These are phyloP conservation scores for Rhodosporidiobolus sp. DNA, from an alignment of 768 basidiomycete genomes.

Conservation along the genomic window DNA sequence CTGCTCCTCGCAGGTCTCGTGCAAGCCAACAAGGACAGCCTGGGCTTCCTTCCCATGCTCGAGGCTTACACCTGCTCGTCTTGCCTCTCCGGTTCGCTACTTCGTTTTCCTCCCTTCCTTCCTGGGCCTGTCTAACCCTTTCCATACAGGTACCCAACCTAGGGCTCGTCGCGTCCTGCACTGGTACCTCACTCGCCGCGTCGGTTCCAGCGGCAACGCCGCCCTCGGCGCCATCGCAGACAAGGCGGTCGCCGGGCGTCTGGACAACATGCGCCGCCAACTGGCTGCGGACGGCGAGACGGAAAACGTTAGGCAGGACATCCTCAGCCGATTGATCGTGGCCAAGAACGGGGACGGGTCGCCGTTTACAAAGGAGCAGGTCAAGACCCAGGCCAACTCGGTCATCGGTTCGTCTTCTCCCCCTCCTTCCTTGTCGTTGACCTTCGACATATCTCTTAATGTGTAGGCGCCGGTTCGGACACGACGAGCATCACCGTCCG, in stretches of 20 bases:
- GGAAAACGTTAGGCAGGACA: not conserved
- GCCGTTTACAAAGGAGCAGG: conserved; percentile 3
- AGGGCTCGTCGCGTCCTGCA: not conserved
- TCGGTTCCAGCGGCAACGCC: conserved; percentile 5
- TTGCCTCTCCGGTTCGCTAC: conserved; percentile 7
- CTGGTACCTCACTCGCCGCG: not conserved
- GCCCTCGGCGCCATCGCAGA: not conserved
- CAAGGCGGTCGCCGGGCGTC: not conserved
- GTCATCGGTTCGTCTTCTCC: not conserved
- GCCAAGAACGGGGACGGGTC: conserved; percentile 14
- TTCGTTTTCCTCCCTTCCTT: too few relatives aligned
- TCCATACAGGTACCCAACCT: not conserved
- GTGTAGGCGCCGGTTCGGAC: conserved; percentile 7
- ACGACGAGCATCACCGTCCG: conserved; percentile 16
- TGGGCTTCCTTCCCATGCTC: conserved; percentile 3
- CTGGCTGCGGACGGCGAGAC: not conserved
- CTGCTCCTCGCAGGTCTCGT: not conserved
- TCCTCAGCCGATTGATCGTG: conserved; percentile 2
- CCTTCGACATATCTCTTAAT: not conserved
- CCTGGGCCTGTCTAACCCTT: not conserved
- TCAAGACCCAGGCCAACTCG: conserved; percentile 6
- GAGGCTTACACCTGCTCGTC: conserved; percentile 8
- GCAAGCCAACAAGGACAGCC: conserved; percentile 2
- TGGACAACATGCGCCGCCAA: not conserved
- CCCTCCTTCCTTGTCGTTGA: too few relatives aligned